A percentile compares a stretch with the other conserved stretches of the same genome.
phyloP scores from a whole-genome alignment of 2,329 filamentous ascomycete species.

The Cordyceps fumosorosea region DNA sequence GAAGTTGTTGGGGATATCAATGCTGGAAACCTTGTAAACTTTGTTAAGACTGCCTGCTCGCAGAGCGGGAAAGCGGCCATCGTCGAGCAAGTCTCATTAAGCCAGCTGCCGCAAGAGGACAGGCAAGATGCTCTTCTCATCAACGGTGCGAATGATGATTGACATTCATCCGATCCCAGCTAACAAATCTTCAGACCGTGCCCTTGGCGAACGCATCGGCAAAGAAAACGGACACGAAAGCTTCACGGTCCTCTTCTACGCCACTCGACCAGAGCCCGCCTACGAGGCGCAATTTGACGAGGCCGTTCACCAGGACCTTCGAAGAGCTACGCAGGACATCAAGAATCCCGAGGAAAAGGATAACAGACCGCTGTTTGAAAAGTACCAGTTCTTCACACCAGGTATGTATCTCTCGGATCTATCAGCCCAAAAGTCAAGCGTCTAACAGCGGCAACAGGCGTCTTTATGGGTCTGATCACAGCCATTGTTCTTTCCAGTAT shows the following conservation, averaged over 20 bases:
- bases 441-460: slow-evolving; percentile 45
- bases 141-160: slow-evolving; percentile 35
- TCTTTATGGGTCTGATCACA: slow-evolving; percentile 80
- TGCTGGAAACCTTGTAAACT: slow-evolving; percentile 33
- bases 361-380: slow-evolving; percentile 66
- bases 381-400: slow-evolving; percentile 90
- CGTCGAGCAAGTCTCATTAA: slow-evolving; percentile 36
- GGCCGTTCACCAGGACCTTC: slow-evolving; percentile 64
- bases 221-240: slow-evolving; percentile 32
- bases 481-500: slow-evolving; percentile 68
- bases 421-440: not conserved
- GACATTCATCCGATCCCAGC: not conserved
- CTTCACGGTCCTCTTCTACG: slow-evolving; percentile 73
- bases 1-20: slow-evolving; percentile 50
- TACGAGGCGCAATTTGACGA: slow-evolving; percentile 63
- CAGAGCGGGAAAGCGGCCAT: slow-evolving; percentile 29
- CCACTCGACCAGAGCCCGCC: slow-evolving; percentile 47
- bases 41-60: slow-evolving; percentile 42
- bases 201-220: slow-evolving; percentile 44
- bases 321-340: slow-evolving; percentile 38
- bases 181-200: slow-evolving; percentile 35
- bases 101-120: slow-evolving; percentile 31
- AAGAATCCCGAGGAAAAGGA: slow-evolving; percentile 19
- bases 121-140: slow-evolving; percentile 39
- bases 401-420: slow-evolving; percentile 44